phyloP scores from a whole-genome alignment of 1,284 basidiomycete genomes.

The Moniliella sp. region DNA sequence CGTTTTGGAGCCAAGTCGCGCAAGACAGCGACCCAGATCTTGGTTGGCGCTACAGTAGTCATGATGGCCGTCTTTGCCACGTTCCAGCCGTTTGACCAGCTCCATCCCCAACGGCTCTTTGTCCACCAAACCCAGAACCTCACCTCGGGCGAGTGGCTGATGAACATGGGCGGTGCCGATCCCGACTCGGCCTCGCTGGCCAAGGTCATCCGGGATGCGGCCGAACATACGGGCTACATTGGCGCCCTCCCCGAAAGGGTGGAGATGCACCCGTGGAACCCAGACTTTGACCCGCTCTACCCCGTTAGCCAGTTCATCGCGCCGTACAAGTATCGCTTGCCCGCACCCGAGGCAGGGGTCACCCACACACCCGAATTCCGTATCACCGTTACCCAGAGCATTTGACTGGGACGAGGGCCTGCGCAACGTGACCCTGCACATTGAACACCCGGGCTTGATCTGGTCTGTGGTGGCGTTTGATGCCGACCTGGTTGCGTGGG shows the following conservation, averaged over 20 bases:
- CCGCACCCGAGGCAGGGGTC: conserved; percentile 36
- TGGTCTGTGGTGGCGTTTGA: conserved; percentile 83
- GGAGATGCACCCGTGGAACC: conserved; percentile 27
- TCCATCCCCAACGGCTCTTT: conserved; percentile 72
- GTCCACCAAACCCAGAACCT: conserved; percentile 67
- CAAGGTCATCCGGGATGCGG: conserved; percentile 35
- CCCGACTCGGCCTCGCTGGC: conserved; percentile 48
- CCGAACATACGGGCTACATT: conserved; percentile 19
- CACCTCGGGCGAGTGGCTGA: conserved; percentile 47
- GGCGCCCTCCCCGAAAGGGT: no score
- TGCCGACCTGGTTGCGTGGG: conserved; percentile 71
- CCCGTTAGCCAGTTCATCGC: conserved; percentile 49
- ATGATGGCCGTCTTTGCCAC: conserved; percentile 45
- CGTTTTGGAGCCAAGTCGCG: conserved; percentile 41
- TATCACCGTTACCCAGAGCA: conserved; percentile 42
- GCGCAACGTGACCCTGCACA: conserved; percentile 48
- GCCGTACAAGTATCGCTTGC: conserved; percentile 51
- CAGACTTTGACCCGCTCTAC: conserved; percentile 44
- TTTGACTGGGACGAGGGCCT: conserved; percentile 45
- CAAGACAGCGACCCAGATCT: conserved; percentile 38
- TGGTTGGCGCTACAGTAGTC: conserved; percentile 38
- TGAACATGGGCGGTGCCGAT: conserved; percentile 68
- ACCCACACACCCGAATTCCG: conserved; percentile 37
- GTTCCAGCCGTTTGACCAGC: conserved; percentile 48
- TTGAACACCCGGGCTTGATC: conserved; percentile 64